Percentiles rank a stretch among this genome's conserved stretches.
phyloP scores from a whole-genome alignment of 768 basidiomycete genomes.

The Rhodocollybia butyracea region DNA sequence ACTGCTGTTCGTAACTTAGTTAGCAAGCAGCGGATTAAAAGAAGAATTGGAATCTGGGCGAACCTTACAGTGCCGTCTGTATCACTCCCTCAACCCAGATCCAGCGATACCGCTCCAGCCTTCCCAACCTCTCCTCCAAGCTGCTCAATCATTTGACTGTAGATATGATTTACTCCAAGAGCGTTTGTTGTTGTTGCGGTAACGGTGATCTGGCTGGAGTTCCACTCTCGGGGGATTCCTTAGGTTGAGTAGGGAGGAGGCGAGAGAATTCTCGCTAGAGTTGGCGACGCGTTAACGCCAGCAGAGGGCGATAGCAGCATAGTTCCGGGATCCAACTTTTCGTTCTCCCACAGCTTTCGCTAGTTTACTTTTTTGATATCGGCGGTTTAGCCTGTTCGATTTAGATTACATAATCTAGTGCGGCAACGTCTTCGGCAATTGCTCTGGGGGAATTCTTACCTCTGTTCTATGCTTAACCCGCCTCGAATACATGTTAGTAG shows the following conservation, averaged over 20 bases:
- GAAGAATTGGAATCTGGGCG: constrained; percentile 20
- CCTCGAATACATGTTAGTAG: too few species aligned
- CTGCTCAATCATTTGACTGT: constrained; percentile 43
- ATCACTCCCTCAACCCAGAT: constrained; percentile 18
- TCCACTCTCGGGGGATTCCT: background rate
- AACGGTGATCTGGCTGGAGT: background rate
- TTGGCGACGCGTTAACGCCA: background rate
- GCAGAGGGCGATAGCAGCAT: background rate
- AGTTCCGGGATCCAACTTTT: constrained; percentile 46
- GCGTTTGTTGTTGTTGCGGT: constrained; percentile 6
- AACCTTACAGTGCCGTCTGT: constrained; percentile 62
- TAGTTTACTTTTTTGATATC: constrained; percentile 60
- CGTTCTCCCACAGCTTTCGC: constrained; percentile 82
- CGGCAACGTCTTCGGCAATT: too few species aligned
- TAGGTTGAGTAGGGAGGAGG: background rate
- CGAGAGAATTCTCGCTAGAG: background rate
- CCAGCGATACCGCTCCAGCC: constrained; percentile 60
- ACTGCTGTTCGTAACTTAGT: constrained; percentile 44
- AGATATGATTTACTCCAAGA: constrained; percentile 45
- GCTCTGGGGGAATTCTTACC: too few species aligned
- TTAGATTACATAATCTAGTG: too few species aligned
- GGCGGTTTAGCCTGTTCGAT: too few species aligned
- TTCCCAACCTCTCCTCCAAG: constrained; percentile 72
- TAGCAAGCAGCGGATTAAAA: background rate
- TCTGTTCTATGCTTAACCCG: constrained; percentile 56